Base-by-base conservation (phyloP, 495 filamentous ascomycete species). In the Xylaria bambusicola region DNA sequence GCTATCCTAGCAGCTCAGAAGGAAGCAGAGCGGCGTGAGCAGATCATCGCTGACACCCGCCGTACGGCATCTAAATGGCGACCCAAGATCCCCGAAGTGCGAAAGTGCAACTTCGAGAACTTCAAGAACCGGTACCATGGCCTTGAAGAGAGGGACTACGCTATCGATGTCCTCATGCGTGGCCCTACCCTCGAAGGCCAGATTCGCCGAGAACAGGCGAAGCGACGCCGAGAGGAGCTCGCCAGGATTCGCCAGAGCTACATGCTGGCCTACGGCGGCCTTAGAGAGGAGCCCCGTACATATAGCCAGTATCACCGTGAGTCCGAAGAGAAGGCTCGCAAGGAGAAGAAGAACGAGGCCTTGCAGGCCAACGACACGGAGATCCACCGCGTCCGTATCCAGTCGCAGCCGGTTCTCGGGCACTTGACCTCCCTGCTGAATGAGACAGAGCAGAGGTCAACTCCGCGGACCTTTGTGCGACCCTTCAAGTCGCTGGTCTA, bases 401-500 rank as follows among this genome's bases (percentile, higher is more conserved):
- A 77, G 56, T 76, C 75, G 0, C 70, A 66, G 31, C 58, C 66
- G 15, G 21, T 78, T 12, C 60, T 78, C 3, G 60, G 59, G 13
- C 67, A 70, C 18, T 52, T 73, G 31, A 67, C 69, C 2, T 58
- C 66, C 2, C 54, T 71, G 20, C 45, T 66, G 20, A 65, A 64
- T 24, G 64, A 66, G 40, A 64, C 42, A 6, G 62, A 65, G 52
- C 46, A 59, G 13, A 50, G 54, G 13, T 67, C 63, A 7, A 66
- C 58, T 4, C 72, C 72, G 1, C 70, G 70, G 7, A 71, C 67
- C 5, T 76, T 75, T 49, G 47, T 72, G 35, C 65, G 73, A 4
- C 76, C 76, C 9, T 79, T 77, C 65, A 70, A 72, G 47, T 38
- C 67, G 6, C 52, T 77, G n/a, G 61, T 71, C 27, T 75, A 77